Evolutionary conservation across 208 protist genomes (phyloP).

Genomic region (Trypanosoma cruzi): DNA sequence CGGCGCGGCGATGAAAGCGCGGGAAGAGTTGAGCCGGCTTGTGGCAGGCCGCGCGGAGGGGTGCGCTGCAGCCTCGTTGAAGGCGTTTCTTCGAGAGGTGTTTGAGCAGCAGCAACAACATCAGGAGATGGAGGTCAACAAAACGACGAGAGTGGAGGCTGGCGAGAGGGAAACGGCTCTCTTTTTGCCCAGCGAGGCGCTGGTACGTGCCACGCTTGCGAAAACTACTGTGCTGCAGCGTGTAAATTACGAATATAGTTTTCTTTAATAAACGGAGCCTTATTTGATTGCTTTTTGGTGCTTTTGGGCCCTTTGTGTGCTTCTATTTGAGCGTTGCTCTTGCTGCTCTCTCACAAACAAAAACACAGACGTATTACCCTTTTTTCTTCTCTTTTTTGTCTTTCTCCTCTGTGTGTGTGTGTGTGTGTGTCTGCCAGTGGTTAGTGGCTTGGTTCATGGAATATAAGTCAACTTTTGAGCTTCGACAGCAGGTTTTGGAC

Average conservation of each 20-base stretch:
- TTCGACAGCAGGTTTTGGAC: constrained; percentile 79
- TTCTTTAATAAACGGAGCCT: background rate
- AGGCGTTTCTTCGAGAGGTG: constrained; percentile 59
- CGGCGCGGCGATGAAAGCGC: constrained; percentile 1
- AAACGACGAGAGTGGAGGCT: too few species aligned
- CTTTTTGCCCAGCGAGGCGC: constrained; percentile 19
- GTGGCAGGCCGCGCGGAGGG: constrained; percentile 48
- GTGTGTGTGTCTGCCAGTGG: background rate
- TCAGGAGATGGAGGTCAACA: constrained; percentile 4
- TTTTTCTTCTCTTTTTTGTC: constrained; percentile 6
- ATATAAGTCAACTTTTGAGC: constrained; percentile 88
- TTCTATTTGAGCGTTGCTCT: too few species aligned
- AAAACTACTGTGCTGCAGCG: constrained; percentile 17
- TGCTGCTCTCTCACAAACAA: too few species aligned
- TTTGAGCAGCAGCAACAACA: constrained; percentile 40
- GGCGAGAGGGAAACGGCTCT: background rate
- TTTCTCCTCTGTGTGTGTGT: constrained; percentile 12
- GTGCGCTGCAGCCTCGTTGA: constrained; percentile 50
- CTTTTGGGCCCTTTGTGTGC: background rate
- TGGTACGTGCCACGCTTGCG: constrained; percentile 22
- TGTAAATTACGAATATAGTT: constrained; percentile 20
- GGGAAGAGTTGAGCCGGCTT: constrained; percentile 7
- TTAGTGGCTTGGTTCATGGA: constrained; percentile 34
- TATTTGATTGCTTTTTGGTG: constrained; percentile 1
- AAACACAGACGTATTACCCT: constrained; percentile 1